Evolutionary conservation across 768 basidiomycete species (phyloP), one percentile per base, ranked within the genome.

Genomic region (Russula emetica): DNA sequence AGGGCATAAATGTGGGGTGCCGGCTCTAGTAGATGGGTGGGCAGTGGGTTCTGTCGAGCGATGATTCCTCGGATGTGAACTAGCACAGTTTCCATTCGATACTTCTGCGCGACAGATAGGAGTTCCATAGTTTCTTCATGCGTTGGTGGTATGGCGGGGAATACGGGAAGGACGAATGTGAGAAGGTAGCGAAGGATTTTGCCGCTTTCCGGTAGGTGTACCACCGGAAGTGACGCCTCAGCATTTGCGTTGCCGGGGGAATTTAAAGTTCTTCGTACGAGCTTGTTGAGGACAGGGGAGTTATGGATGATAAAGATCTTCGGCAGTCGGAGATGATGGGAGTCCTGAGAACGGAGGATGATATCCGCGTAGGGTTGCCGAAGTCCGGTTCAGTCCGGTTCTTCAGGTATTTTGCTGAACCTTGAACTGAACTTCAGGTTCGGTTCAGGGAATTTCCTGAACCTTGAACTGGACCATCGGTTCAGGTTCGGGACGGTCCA

Each of bases 251-350:
- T 16, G 38, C 7, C 44, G 44, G 20, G 30, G 22, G 55, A 4
- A 8, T 30, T 2, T 14, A 28, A 34, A n/a, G 11, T 22, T 2
- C 9, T n/a, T 24, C 22, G 47, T 50, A 62, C 40, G 3, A 49
- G 45, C 2, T 56, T 3, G 2, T 8, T 1, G 66, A 82, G 76
- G 20, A 81, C 71, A 1, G 77, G 68, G 10, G 78, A 82, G 5
- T 77, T 77, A 62, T 71, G 76, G 40, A 74, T 72, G 45, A 84
- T 68, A 36, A 78, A 75, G 44, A 77, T 61, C 47, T 75, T 78
- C 67, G 78, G 76, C 47, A 83, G 72, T 30, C 76, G 77, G 66
- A 83, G 82, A 10, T 73, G 66, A 4, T 76, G 74, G 8, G 74
- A 76, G 61, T 83, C 79, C 1, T 72, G 69, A 10, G 80, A 76